These are phyloP conservation scores for Fusarium coicis DNA, from an alignment of 2,329 filamentous ascomycete species.

Conservation along the genomic window DNA sequence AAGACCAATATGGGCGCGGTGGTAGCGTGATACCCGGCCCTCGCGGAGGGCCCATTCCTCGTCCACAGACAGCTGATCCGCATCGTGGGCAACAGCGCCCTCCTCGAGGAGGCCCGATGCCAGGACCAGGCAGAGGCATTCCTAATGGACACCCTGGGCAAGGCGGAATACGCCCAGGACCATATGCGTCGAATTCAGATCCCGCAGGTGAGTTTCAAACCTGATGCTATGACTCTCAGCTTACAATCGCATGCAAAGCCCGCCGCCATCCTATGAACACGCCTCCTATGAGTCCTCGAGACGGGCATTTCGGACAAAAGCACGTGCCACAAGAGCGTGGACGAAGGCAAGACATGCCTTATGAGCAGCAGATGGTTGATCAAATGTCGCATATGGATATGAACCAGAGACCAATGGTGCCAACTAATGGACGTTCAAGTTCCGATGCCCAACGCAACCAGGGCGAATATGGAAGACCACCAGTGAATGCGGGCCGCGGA, in stretches of 20 bases:
- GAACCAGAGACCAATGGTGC: constrained; percentile 43
- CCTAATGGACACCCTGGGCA: constrained; percentile 47
- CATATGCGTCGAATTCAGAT: constrained; percentile 55
- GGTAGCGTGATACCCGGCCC: constrained; percentile 55
- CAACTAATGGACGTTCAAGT: constrained; percentile 37
- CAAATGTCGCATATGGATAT: constrained; percentile 52
- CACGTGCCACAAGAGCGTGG: constrained; percentile 36
- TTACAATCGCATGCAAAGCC: constrained; percentile 35
- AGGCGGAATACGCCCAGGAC: constrained; percentile 55
- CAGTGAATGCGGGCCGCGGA: constrained; percentile 42
- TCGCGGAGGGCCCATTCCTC: constrained; percentile 57
- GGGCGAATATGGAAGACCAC: constrained; percentile 43
- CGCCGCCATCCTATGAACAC: constrained; percentile 49
- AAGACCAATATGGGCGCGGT: constrained; percentile 59
- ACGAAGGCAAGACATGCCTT: constrained; percentile 38
- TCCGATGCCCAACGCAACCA: constrained; percentile 43
- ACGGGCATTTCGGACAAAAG: constrained; percentile 41
- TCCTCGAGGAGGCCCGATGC: constrained; percentile 49
- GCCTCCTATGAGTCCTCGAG: constrained; percentile 45
- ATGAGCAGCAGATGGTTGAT: constrained; percentile 47
- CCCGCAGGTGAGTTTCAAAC: constrained; percentile 51
- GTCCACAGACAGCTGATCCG: constrained; percentile 54
- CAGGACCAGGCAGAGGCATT: constrained; percentile 44
- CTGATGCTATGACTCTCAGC: constrained; percentile 7
- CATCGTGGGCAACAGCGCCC: constrained; percentile 52